Percentiles rank a stretch among this genome's conserved stretches.
These are phyloP conservation scores for Russula lepida DNA, from an alignment of 768 basidiomycete species.

Conservation along the genomic window DNA sequence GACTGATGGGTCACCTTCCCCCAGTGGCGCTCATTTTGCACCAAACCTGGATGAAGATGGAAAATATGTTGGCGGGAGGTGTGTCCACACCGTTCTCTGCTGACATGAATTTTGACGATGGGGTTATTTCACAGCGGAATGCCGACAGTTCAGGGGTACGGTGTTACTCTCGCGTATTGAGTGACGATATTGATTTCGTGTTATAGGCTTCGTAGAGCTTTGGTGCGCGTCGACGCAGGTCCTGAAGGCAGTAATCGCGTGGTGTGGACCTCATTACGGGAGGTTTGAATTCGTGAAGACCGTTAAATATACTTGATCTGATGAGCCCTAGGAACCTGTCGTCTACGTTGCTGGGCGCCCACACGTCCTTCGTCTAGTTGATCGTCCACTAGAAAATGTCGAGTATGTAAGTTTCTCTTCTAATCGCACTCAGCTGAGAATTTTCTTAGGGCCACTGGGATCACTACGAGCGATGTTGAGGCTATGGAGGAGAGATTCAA, in stretches of 20 bases:
- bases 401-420: conserved; percentile 48
- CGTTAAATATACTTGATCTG: conserved; percentile 7
- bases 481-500: conserved; percentile 85
- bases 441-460: conserved; percentile 72
- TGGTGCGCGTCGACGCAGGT: conserved; percentile 72
- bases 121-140: conserved; percentile 60
- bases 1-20: conserved; percentile 24
- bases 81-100: not conserved
- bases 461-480: conserved; percentile 85
- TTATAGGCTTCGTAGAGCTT: conserved; percentile 62
- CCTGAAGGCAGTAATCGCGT: conserved; percentile 68
- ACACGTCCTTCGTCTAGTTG: conserved; percentile 82
- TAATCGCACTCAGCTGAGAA: not conserved
- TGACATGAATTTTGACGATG: not conserved
- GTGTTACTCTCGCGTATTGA: conserved; percentile 5
- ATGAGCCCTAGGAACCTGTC: conserved; percentile 68
- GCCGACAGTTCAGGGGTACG: conserved; percentile 85
- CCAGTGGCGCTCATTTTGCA: conserved; percentile 32
- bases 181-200: not conserved
- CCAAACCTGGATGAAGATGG: conserved; percentile 30
- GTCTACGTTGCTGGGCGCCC: conserved; percentile 81
- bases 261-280: conserved; percentile 92
- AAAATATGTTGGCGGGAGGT: conserved; percentile 77
- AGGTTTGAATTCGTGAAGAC: conserved; percentile 39
- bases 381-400: conserved; percentile 88